phyloP scores from a whole-genome alignment of 495 filamentous ascomycete species.

The Xylaria nigripes region DNA sequence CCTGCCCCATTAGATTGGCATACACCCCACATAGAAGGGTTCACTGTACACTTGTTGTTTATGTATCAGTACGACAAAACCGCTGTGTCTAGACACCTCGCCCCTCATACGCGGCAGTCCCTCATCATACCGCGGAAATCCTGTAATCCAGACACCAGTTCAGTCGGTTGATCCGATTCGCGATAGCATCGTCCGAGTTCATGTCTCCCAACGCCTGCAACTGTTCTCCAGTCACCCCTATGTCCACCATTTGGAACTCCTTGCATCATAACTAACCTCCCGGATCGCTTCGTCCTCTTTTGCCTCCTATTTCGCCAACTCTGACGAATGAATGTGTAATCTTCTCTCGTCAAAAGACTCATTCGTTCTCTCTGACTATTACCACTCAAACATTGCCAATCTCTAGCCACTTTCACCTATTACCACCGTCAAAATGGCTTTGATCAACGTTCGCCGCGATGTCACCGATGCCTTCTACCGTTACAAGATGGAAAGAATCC shows the following conservation, averaged over 20 bases:
- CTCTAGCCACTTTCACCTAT: conserved; percentile 14
- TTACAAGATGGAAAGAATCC: conserved; percentile 98
- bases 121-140: conserved; percentile 87
- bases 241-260: conserved; percentile 42
- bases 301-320: conserved; percentile 15
- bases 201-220: conserved; percentile 43
- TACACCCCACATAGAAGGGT: conserved; percentile 31
- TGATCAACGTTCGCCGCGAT: conserved; percentile 97
- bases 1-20: conserved; percentile 11
- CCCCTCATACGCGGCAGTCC: conserved; percentile 86
- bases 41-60: conserved; percentile 43
- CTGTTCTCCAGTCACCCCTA: conserved; percentile 38
- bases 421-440: conserved; percentile 48
- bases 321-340: conserved; percentile 26
- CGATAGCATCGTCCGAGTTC: conserved; percentile 39
- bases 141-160: conserved; percentile 73
- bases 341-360: conserved; percentile 16
- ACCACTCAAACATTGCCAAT: conserved; percentile 18
- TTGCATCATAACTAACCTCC: conserved; percentile 39
- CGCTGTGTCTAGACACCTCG: conserved; percentile 60
- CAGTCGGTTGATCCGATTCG: conserved; percentile 66
- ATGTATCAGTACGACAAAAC: conserved; percentile 50
- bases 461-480: conserved; percentile 98
- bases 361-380: conserved; percentile 13
- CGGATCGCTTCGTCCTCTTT: conserved; percentile 28